Percentiles rank a stretch among this genome's conserved stretches.
phyloP scores from a whole-genome alignment of 2,329 filamentous ascomycete species.

The Ophiognomonia clavigignenti-juglandacearum region DNA sequence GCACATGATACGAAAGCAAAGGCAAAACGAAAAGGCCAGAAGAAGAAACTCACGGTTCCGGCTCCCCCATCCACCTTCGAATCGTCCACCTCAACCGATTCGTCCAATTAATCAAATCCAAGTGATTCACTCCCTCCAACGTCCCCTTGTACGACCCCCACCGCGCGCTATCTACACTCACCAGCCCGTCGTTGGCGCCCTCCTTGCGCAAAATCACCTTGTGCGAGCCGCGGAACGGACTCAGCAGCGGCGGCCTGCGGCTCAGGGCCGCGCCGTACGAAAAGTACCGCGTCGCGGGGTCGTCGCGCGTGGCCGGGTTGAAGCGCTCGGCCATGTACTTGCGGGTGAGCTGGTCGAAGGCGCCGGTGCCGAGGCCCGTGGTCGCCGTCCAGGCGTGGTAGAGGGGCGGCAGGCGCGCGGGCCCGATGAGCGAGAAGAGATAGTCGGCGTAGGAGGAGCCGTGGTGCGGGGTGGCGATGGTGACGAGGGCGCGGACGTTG shows the following conservation, averaged over 20 bases:
- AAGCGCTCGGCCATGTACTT: slow-evolving; percentile 55
- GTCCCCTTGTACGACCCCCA: slow-evolving; percentile 64
- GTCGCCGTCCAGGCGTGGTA: slow-evolving; percentile 46
- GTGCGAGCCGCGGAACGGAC: slow-evolving; percentile 54
- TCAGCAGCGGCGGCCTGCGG: slow-evolving; percentile 53
- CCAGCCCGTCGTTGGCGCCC: slow-evolving; percentile 62
- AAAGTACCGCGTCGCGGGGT: slow-evolving; percentile 51
- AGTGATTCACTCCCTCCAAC: slow-evolving; percentile 54
- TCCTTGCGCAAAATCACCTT: slow-evolving; percentile 44
- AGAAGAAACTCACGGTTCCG: slow-evolving; percentile 40
- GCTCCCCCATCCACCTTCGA: slow-evolving; percentile 48
- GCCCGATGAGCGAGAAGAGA: slow-evolving; percentile 41
- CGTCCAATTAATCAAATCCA: slow-evolving; percentile 65
- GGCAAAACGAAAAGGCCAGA: background rate
- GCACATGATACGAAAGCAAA: background rate
- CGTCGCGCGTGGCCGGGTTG: slow-evolving; percentile 53
- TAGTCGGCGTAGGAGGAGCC: slow-evolving; percentile 53
- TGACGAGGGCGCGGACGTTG: slow-evolving; percentile 46
- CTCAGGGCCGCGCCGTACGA: slow-evolving; percentile 54
- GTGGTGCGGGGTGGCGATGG: slow-evolving; percentile 51
- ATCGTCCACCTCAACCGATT: slow-evolving; percentile 54
- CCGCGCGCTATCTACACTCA: slow-evolving; percentile 57
- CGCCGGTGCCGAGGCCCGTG: slow-evolving; percentile 52
- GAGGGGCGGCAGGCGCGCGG: slow-evolving; percentile 46
- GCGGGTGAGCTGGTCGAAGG: slow-evolving; percentile 57